These are phyloP conservation scores for Picea engelmannii DNA, from an alignment of 83 land plant species.

Conservation along the genomic window DNA sequence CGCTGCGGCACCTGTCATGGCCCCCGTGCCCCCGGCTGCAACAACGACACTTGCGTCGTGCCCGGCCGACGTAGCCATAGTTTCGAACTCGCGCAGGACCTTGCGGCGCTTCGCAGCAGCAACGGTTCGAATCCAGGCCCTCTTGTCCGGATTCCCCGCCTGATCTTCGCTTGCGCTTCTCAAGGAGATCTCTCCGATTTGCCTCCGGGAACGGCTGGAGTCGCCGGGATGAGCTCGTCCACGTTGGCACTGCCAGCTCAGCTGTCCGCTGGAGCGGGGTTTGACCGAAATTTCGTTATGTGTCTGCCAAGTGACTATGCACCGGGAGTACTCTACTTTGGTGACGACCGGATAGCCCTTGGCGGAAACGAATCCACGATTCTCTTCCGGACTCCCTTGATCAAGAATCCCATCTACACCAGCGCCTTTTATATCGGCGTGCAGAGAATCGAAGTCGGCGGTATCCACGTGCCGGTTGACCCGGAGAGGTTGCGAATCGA, in stretches of 20 bases:
- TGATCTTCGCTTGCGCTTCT: conserved; percentile 38
- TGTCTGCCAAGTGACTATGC: background rate
- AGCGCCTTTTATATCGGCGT: background rate
- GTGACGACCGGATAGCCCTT: no score
- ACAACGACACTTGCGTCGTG: conserved; percentile 36
- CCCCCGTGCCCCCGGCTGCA: conserved; percentile 29
- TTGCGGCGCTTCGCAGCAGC: conserved; percentile 26
- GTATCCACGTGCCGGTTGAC: background rate
- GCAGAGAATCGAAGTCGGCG: background rate
- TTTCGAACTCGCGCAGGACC: conserved; percentile 38
- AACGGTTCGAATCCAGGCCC: conserved; percentile 24
- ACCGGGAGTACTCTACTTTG: background rate
- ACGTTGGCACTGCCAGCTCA: conserved; percentile 15
- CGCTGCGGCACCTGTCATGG: conserved; percentile 25
- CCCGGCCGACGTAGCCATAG: conserved; percentile 1
- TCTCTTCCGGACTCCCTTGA: background rate
- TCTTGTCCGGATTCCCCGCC: background rate
- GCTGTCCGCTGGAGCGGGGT: background rate
- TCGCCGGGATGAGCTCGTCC: conserved; percentile 17
- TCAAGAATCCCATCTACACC: conserved; percentile 9
- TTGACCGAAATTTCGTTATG: background rate
- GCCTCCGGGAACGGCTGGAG: conserved; percentile 16
- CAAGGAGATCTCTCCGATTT: conserved; percentile 22
- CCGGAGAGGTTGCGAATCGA: background rate
- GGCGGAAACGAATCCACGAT: no score